Percentiles rank a stretch among this genome's conserved stretches.
These are phyloP conservation scores for Cladorrhinum samala DNA, from an alignment of 495 filamentous ascomycete genomes.

Conservation along the genomic window DNA sequence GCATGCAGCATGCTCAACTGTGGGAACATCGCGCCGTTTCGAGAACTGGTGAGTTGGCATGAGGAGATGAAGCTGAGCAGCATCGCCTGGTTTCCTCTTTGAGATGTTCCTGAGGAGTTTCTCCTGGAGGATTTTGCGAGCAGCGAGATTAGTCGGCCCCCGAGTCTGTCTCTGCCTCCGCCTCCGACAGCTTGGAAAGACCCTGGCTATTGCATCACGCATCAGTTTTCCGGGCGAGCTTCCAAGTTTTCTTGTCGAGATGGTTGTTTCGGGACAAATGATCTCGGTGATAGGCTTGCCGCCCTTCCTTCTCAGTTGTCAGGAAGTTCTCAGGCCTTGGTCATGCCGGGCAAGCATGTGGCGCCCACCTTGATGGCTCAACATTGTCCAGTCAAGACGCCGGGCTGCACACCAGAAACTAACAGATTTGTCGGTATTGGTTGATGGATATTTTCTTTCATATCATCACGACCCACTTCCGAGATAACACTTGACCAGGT, in stretches of 20 bases:
- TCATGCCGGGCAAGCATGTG: background rate
- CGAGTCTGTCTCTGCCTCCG: background rate
- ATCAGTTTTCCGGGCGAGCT: background rate
- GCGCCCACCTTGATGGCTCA: background rate
- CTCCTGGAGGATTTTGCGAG: background rate
- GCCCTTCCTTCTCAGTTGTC: background rate
- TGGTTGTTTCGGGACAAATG: background rate
- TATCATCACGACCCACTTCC: background rate
- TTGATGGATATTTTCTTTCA: background rate
- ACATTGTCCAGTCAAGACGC: background rate
- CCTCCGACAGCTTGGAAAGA: background rate
- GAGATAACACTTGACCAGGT: background rate
- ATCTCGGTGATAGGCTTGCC: background rate
- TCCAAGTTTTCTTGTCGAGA: background rate
- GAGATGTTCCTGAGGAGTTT: background rate
- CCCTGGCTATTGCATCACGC: background rate
- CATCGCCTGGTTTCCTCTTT: background rate
- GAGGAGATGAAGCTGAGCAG: background rate
- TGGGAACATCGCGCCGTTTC: constrained; percentile 7
- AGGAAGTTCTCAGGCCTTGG: background rate
- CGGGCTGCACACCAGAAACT: background rate
- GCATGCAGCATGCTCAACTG: constrained; percentile 1
- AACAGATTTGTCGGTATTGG: background rate
- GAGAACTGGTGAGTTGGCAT: constrained; percentile 2
- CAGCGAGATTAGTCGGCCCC: background rate